phyloP scores from a whole-genome alignment of 148 eudicot genomes.

The Cornus kousa region DNA sequence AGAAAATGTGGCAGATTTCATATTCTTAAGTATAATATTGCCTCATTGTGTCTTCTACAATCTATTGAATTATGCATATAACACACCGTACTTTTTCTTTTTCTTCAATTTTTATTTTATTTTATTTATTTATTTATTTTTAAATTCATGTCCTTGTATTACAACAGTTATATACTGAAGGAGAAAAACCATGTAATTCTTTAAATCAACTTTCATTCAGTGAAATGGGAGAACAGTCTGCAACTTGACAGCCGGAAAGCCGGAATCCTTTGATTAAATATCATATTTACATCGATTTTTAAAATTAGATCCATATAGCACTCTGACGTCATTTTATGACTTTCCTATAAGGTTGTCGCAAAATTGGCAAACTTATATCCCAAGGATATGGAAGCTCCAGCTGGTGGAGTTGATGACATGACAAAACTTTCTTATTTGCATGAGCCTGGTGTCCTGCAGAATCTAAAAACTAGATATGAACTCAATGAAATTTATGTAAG shows the following conservation, averaged over 20 bases:
- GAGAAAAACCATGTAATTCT: too few species aligned
- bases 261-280: not conserved
- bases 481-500: conserved; percentile 96
- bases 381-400: conserved; percentile 93
- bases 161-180: too few species aligned
- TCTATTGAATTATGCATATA: not conserved
- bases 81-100: not conserved
- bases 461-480: conserved; percentile 86
- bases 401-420: conserved; percentile 99
- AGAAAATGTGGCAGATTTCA: not conserved
- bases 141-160: too few species aligned
- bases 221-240: not conserved
- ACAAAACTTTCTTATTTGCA: conserved; percentile 96
- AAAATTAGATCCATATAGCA: not conserved
- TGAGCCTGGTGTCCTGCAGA: conserved; percentile 94
- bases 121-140: too few species aligned
- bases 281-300: not conserved
- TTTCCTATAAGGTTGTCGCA: conserved; percentile 53
- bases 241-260: not conserved
- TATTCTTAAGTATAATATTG: not conserved
- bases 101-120: too few species aligned
- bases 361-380: conserved; percentile 78
- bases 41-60: not conserved
- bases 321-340: not conserved
- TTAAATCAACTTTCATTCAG: too few species aligned